Base-by-base conservation (phyloP, 129 eudicot species). In the Chrysanthemum makinoi region DNA sequence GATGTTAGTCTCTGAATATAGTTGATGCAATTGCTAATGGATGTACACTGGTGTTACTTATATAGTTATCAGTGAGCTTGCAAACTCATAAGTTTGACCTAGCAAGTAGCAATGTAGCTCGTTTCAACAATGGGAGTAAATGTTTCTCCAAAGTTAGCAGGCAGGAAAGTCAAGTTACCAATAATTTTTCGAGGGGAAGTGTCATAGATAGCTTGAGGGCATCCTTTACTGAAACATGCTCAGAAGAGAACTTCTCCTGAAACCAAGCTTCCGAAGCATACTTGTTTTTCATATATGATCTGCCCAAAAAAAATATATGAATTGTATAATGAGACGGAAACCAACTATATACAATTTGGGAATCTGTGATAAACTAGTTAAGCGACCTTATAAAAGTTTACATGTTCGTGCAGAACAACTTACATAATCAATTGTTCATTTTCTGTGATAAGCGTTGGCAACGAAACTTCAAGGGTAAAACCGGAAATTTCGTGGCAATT, bases 401-500 rank as follows among this genome's bases (percentile, higher is more conserved):
- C 50, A 39, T 59, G 35, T 30, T 60, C n/a, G 43, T 35, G 14
- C 0, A 66, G 22, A 56, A 66, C 7, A 35, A 75, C 91, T 82
- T 73, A 93, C 98, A 88, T 22, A 35, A 85, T 71, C 48, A 76
- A 82, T 68, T 84, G 73, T 65, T 92, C 96, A 63, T 89, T 92
- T 69, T 90, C 97, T 12, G 44, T 52, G 49, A 90, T 72, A 57
- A 72, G 33, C 16, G 86, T 70, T 19, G 99, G 99, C 17, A 90
- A 63, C 2, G 96, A 87, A 50, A 94, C 84, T 84, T 90, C 96
- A 66, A 94, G 96, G 39, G 85, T 74, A 80, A 90, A 94, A 61
- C 83, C 68, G 54, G 86, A 83, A 59, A 77, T 69, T 68, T 79
- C 86, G 73, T 82, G 72, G 19, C 82, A 80, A 51, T 86, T 83